Percentiles rank a stretch among this genome's conserved stretches.
Evolutionary conservation across 2,329 filamentous ascomycete genomes (phyloP).

Genomic region (Curvularia verruculosa): DNA sequence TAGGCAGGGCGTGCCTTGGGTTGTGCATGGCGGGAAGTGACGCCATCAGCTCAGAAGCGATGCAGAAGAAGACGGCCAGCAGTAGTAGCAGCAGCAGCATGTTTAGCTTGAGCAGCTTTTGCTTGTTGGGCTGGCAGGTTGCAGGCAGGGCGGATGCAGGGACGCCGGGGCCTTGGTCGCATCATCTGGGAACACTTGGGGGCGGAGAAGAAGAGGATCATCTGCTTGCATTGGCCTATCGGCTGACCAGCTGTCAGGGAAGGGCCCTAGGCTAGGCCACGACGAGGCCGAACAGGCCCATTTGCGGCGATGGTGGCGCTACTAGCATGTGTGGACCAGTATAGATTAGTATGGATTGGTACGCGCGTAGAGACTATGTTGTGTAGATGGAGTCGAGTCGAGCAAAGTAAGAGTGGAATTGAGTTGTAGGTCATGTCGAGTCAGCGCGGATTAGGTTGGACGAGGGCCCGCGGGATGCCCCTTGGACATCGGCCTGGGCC

Average conservation of each 20-base stretch:
- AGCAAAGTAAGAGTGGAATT: too few relatives aligned
- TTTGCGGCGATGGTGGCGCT: conserved; percentile 38
- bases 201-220: conserved; percentile 38
- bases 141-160: conserved; percentile 43
- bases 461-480: neutral
- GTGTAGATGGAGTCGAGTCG: too few relatives aligned
- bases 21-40: conserved; percentile 4
- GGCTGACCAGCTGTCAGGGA: conserved; percentile 31
- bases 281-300: conserved; percentile 19
- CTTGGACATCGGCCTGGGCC: neutral
- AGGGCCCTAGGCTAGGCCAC: conserved; percentile 27
- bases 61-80: conserved; percentile 32
- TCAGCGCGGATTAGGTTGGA: conserved; percentile 1
- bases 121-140: conserved; percentile 24
- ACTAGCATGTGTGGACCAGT: conserved; percentile 28
- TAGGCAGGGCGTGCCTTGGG: conserved; percentile 9
- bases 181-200: conserved; percentile 21
- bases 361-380: too few relatives aligned
- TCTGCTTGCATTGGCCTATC: conserved; percentile 46
- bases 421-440: conserved; percentile 1
- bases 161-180: conserved; percentile 30
- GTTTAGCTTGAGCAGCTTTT: too few relatives aligned
- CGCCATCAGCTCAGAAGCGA: neutral
- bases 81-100: too few relatives aligned
- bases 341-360: too few relatives aligned